Percentiles rank a stretch among this genome's conserved stretches.
Evolutionary conservation across 495 filamentous ascomycete genomes (phyloP).

Genomic region (Neurospora hispaniola): DNA sequence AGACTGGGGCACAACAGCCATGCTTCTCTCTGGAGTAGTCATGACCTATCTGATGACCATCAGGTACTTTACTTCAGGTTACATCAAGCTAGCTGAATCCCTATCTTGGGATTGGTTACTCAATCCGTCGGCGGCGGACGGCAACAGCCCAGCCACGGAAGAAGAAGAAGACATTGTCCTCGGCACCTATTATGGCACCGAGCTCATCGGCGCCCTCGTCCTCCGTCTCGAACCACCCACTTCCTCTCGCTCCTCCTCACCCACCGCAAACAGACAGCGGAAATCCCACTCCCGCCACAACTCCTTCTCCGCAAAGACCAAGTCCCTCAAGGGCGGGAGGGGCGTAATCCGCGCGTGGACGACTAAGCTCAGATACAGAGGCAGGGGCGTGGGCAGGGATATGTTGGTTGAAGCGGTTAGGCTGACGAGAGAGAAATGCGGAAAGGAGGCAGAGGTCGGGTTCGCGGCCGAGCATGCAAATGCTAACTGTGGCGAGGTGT

Average conservation of each 20-base stretch:
- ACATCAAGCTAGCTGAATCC: constrained; percentile 29
- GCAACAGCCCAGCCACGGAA: too few relatives aligned
- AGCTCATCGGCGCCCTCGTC: constrained; percentile 33
- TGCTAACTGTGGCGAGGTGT: constrained; percentile 36
- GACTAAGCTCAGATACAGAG: constrained; percentile 53
- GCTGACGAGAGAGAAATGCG: constrained; percentile 45
- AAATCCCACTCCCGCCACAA: neutral
- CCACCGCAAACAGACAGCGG: neutral
- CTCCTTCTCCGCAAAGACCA: neutral
- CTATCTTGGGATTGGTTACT: constrained; percentile 30
- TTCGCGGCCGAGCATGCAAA: constrained; percentile 64
- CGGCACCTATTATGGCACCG: constrained; percentile 29
- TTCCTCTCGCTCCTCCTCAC: neutral
- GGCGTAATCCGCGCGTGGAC: constrained; percentile 67
- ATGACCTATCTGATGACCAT: constrained; percentile 33
- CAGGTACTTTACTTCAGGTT: constrained; percentile 30
- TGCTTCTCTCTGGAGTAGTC: constrained; percentile 23
- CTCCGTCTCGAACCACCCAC: constrained; percentile 27
- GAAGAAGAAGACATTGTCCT: constrained; percentile 32
- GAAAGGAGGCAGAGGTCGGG: constrained; percentile 45
- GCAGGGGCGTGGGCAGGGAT: constrained; percentile 54
- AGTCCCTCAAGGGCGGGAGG: constrained; percentile 26
- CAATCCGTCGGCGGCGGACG: neutral
- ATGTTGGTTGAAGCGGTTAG: constrained; percentile 57
- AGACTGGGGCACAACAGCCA: constrained; percentile 26